Evolutionary conservation across 2,329 filamentous ascomycete species (phyloP).

Genomic region (Arthrobotrys pseudoclavata): DNA sequence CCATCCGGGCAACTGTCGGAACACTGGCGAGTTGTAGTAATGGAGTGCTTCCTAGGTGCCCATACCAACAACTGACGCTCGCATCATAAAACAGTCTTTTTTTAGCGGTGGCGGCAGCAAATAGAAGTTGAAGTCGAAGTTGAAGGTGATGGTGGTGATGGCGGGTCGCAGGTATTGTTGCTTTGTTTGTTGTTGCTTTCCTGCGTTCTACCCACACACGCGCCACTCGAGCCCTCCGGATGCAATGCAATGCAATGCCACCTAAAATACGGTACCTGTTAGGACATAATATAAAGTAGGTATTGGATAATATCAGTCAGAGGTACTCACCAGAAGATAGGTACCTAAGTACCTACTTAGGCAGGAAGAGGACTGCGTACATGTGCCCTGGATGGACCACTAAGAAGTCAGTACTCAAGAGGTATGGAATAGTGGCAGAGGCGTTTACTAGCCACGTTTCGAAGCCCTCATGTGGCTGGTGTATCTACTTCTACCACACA

Average conservation of each 20-base stretch:
- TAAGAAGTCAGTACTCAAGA: too few species aligned
- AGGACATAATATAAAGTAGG: too few species aligned
- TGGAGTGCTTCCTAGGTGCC: slow-evolving; percentile 56
- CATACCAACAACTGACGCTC: slow-evolving; percentile 54
- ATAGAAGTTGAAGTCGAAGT: slow-evolving; percentile 6
- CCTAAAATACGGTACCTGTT: too few species aligned
- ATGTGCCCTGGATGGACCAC: too few species aligned
- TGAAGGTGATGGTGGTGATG: slow-evolving; percentile 15
- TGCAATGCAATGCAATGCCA: too few species aligned
- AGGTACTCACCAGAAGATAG: too few species aligned
- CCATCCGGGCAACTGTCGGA: slow-evolving; percentile 37
- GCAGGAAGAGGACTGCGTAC: too few species aligned
- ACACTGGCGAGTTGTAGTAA: slow-evolving; percentile 25
- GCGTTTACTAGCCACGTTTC: background rate
- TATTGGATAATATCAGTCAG: too few species aligned
- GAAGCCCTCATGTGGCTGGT: slow-evolving; percentile 4
- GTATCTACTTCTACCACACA: slow-evolving; percentile 1
- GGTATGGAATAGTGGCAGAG: background rate
- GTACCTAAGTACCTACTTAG: too few species aligned
- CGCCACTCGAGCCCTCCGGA: too few species aligned
- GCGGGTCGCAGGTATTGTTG: background rate
- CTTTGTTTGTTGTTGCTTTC: slow-evolving; percentile 33
- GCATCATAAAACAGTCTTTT: slow-evolving; percentile 38
- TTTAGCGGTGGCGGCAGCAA: background rate
- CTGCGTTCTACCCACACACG: too few species aligned